Evolutionary conservation across 2,329 filamentous ascomycete genomes (phyloP).

Genomic region (Microcera coccophila): DNA sequence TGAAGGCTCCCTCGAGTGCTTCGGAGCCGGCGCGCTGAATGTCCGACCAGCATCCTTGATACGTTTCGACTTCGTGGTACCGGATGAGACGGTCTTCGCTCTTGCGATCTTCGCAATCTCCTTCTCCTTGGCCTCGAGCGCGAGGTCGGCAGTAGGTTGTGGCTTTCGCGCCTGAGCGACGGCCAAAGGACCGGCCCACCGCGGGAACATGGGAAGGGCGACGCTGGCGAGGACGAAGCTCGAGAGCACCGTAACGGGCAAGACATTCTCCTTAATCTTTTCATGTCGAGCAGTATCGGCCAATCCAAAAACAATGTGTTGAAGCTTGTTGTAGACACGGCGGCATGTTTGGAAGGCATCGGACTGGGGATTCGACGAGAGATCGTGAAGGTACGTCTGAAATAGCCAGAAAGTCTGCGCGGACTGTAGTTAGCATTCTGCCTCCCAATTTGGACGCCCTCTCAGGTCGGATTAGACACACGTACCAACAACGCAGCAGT

Average conservation of each 20-base stretch:
- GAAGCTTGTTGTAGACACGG: constrained; percentile 82
- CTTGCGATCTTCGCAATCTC: constrained; percentile 43
- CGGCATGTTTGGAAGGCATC: constrained; percentile 78
- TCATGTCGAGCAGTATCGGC: constrained; percentile 65
- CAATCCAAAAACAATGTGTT: constrained; percentile 80
- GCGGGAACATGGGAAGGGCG: constrained; percentile 70
- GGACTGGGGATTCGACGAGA: constrained; percentile 69
- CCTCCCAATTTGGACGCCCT: neutral
- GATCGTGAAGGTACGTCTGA: constrained; percentile 81
- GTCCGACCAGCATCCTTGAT: constrained; percentile 42
- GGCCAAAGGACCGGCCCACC: constrained; percentile 74
- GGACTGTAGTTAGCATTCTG: constrained; percentile 15
- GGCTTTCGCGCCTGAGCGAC: constrained; percentile 78
- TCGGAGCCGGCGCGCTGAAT: constrained; percentile 42
- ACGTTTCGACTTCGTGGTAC: constrained; percentile 49
- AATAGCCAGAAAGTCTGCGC: constrained; percentile 82
- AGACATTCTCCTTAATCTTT: constrained; percentile 75
- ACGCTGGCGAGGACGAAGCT: constrained; percentile 76
- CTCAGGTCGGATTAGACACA: too few species aligned
- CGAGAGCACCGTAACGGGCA: constrained; percentile 75
- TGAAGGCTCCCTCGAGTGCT: constrained; percentile 26
- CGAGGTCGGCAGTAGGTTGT: constrained; percentile 38
- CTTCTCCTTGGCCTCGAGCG: constrained; percentile 40
- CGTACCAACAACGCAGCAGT: constrained; percentile 77
- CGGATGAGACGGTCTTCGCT: constrained; percentile 62